A percentile compares a stretch with the other conserved stretches of the same genome.
Conservation (phyloP, 768 basidiomycete genomes). For the Psilocybe tampanensis region DNA sequence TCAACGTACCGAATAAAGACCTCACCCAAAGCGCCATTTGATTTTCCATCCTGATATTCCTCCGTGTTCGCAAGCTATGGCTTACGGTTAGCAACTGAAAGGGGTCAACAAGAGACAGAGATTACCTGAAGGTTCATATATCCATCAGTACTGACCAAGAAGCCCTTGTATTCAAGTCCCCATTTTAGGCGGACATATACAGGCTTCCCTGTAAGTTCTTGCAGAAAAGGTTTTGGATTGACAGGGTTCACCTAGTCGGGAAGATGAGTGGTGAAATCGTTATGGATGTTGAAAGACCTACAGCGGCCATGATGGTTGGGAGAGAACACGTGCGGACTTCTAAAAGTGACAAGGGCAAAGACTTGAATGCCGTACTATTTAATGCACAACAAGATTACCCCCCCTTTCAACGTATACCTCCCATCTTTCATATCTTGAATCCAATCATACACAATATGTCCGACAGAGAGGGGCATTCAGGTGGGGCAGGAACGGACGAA, state of each 20-base stretch:
- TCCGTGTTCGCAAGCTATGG: conserved; percentile 96
- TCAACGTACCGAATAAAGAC: conserved; percentile 90
- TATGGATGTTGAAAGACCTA: conserved; percentile 35
- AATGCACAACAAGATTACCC: not conserved
- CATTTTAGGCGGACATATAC: conserved; percentile 96
- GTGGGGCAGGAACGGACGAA: conserved; percentile 74
- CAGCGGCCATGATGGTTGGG: conserved; percentile 65
- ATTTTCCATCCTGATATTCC: conserved; percentile 95
- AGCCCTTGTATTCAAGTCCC: conserved; percentile 99
- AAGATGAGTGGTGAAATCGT: conserved; percentile 4
- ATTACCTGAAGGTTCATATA: conserved; percentile 99
- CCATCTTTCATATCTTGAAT: not conserved
- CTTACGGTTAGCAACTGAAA: not conserved
- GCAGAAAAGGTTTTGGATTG: conserved; percentile 98
- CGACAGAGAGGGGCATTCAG: conserved; percentile 81
- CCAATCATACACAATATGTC: conserved; percentile 59
- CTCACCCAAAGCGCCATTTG: conserved; percentile 96
- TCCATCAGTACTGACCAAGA: conserved; percentile 96
- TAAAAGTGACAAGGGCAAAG: conserved; percentile 19
- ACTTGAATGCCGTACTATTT: not conserved
- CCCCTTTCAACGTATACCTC: conserved; percentile 2
- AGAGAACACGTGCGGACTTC: conserved; percentile 44
- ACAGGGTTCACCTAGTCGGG: conserved; percentile 78
- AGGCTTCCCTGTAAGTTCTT: conserved; percentile 97
- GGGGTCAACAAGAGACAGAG: conserved; percentile 1